These are phyloP conservation scores for Puccinellia tenuiflora DNA, from an alignment of 176 grass and related monocot species.

Conservation along the genomic window DNA sequence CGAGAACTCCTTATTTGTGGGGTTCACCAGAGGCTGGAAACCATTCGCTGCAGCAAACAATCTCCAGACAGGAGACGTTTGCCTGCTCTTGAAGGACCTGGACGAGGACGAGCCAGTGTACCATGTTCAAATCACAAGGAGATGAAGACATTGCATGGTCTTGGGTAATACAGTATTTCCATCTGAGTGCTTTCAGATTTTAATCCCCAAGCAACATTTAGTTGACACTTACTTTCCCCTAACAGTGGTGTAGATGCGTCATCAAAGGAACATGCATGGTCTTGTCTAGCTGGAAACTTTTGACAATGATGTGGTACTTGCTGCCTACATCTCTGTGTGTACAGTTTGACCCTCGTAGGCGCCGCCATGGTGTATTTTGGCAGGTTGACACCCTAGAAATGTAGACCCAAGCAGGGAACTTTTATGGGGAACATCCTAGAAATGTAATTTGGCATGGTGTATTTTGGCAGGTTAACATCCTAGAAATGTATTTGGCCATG, in stretches of 20 bases:
- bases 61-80: conserved; percentile 28
- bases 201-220: neutral
- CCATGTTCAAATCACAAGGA: conserved; percentile 23
- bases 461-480: neutral
- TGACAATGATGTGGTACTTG: neutral
- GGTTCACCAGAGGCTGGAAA: conserved; percentile 45
- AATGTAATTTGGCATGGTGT: neutral
- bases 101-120: conserved; percentile 19
- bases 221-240: neutral
- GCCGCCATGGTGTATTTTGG: neutral
- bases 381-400: neutral
- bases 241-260: neutral
- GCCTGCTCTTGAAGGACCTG: conserved; percentile 18
- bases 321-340: neutral
- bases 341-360: neutral
- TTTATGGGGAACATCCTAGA: neutral
- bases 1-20: conserved; percentile 22
- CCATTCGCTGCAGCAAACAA: conserved; percentile 42
- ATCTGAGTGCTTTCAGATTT: neutral
- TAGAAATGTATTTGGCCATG: no score
- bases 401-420: no score
- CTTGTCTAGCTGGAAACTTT: neutral
- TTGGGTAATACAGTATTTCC: neutral
- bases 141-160: neutral
- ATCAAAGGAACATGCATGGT: neutral